Percentiles rank a stretch among this genome's conserved stretches.
Conservation (phyloP, 805 yeast genomes). For the Crinitomyces ghanaensis region DNA sequence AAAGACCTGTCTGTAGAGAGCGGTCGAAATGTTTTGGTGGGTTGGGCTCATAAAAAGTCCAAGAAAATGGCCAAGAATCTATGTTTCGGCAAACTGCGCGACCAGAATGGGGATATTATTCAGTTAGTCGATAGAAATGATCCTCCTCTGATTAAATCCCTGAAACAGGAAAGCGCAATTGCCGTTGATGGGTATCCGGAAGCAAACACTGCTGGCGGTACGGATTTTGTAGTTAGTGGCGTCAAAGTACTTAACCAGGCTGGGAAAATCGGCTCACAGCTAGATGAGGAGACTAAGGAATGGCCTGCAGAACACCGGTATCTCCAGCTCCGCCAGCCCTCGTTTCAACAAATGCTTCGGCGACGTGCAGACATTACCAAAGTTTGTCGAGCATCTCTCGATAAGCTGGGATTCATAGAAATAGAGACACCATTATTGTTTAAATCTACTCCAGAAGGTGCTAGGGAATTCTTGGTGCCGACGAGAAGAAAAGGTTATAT, state of each 20-base stretch:
- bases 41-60: slow-evolving; percentile 77
- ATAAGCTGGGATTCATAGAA: slow-evolving; percentile 48
- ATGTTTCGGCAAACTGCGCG: slow-evolving; percentile 68
- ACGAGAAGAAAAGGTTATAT: slow-evolving; percentile 52
- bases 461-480: slow-evolving; percentile 90
- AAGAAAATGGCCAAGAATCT: slow-evolving; percentile 51
- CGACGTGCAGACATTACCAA: slow-evolving; percentile 27
- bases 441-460: slow-evolving; percentile 97
- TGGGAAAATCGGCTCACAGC: slow-evolving; percentile 52
- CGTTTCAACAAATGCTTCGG: slow-evolving; percentile 20
- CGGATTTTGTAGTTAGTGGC: slow-evolving; percentile 27
- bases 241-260: slow-evolving; percentile 53
- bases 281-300: slow-evolving; percentile 46
- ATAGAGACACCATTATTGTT: slow-evolving; percentile 88
- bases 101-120: slow-evolving; percentile 50
- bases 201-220: slow-evolving; percentile 4
- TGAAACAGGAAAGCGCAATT: slow-evolving; percentile 67
- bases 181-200: slow-evolving; percentile 48
- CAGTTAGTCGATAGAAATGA: slow-evolving; percentile 42
- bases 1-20: neutral
- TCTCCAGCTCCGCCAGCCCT: slow-evolving; percentile 53
- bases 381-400: slow-evolving; percentile 29
- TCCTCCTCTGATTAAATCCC: slow-evolving; percentile 31
- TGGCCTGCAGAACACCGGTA: slow-evolving; percentile 76
- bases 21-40: slow-evolving; percentile 45